Conservation (phyloP, 768 basidiomycete genomes). For the Tulasnella sp. region DNA sequence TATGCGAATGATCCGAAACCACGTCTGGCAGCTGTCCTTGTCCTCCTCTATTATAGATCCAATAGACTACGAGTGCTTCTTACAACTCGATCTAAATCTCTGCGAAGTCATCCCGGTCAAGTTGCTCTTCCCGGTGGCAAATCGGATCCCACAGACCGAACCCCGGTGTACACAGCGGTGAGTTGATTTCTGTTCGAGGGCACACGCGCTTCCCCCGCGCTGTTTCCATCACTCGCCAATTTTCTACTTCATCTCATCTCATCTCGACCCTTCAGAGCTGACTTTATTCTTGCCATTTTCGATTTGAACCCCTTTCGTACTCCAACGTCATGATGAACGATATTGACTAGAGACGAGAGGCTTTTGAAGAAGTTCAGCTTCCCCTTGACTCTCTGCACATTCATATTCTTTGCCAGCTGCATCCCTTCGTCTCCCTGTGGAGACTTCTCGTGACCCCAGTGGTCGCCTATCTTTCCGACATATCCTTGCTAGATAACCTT, state of each 20-base stretch:
- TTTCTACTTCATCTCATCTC: background rate
- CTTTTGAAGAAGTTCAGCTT: constrained; percentile 70
- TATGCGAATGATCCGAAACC: constrained; percentile 12
- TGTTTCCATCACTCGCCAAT: background rate
- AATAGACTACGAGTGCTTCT: constrained; percentile 61
- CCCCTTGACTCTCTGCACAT: constrained; percentile 44
- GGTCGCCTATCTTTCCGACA: constrained; percentile 51
- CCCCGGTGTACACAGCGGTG: constrained; percentile 63
- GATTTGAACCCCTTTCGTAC: background rate
- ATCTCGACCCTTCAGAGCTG: background rate
- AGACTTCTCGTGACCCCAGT: constrained; percentile 67
- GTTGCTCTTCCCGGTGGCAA: constrained; percentile 69
- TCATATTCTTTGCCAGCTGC: constrained; percentile 45
- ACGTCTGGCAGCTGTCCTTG: constrained; percentile 59
- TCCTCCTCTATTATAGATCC: constrained; percentile 58
- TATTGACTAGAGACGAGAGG: constrained; percentile 55
- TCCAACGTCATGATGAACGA: constrained; percentile 3
- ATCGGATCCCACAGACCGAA: constrained; percentile 49
- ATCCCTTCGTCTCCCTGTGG: constrained; percentile 55
- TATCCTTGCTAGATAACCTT: constrained; percentile 34
- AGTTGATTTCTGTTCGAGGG: constrained; percentile 23
- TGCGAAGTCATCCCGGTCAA: constrained; percentile 66
- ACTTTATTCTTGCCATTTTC: background rate
- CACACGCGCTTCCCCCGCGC: background rate
- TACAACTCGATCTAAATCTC: constrained; percentile 68